These are phyloP conservation scores for Pestalotiopsis sp. DNA, from an alignment of 2,329 filamentous ascomycete genomes.

Conservation along the genomic window DNA sequence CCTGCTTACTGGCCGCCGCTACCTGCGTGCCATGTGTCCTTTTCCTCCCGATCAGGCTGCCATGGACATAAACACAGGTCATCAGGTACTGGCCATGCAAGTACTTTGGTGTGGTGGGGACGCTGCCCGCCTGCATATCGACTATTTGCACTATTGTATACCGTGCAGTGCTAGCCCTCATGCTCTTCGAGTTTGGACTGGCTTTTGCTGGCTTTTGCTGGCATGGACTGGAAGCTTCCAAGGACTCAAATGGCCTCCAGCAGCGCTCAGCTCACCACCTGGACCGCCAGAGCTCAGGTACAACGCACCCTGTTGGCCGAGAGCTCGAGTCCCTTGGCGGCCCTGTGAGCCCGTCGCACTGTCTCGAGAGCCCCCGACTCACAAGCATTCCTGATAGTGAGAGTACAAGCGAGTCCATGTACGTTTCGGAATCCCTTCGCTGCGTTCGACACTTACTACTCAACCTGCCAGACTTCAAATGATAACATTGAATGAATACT, in stretches of 20 bases:
- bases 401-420: background rate
- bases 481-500: background rate
- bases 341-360: background rate
- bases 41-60: slow-evolving; percentile 12
- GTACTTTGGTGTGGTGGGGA: slow-evolving; percentile 8
- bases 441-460: background rate
- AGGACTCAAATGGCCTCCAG: background rate
- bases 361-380: background rate
- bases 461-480: background rate
- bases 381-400: background rate
- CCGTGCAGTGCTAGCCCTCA: slow-evolving; percentile 4
- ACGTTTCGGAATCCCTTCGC: background rate
- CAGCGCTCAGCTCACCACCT: background rate
- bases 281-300: background rate
- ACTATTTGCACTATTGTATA: slow-evolving; percentile 9
- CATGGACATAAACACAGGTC: slow-evolving; percentile 16
- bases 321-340: background rate
- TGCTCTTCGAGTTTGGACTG: background rate
- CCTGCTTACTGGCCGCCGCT: slow-evolving; percentile 19
- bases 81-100: slow-evolving; percentile 23
- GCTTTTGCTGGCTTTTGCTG: too few species aligned
- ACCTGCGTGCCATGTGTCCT: slow-evolving; percentile 25
- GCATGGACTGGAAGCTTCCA: slow-evolving; percentile 3
- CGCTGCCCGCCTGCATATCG: background rate
- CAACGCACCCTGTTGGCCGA: background rate